Conservation (phyloP, 2,329 filamentous ascomycete genomes). For the Monilinia aucupariae region DNA sequence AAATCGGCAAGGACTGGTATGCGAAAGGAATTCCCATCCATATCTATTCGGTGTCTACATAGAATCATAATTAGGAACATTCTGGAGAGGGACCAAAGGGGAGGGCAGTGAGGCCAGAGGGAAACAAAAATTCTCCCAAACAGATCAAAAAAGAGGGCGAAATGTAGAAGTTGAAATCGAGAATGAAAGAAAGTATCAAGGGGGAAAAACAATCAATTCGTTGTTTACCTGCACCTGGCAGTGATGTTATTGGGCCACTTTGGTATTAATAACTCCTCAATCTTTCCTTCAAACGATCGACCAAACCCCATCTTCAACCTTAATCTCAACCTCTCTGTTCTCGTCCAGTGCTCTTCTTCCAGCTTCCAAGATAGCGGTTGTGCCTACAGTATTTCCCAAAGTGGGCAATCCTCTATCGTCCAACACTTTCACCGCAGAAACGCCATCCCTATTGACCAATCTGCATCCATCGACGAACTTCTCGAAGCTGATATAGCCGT, state of each 20-base stretch:
- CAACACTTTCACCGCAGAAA: constrained; percentile 65
- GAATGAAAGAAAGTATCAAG: not conserved
- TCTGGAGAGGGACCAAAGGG: not conserved
- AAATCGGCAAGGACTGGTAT: too few relatives aligned
- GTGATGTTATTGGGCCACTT: not conserved
- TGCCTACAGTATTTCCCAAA: constrained; percentile 81
- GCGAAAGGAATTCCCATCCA: not conserved
- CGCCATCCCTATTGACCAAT: constrained; percentile 69
- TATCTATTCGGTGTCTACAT: not conserved
- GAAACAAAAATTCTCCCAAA: not conserved
- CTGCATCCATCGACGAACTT: constrained; percentile 90
- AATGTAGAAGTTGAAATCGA: not conserved
- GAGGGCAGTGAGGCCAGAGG: not conserved
- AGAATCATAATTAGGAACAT: not conserved
- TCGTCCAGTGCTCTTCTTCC: constrained; percentile 82
- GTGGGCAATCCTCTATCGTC: constrained; percentile 80
- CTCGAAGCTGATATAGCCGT: constrained; percentile 91
- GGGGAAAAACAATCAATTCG: not conserved
- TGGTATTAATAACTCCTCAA: not conserved
- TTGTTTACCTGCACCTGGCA: not conserved
- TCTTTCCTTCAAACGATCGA: constrained; percentile 43
- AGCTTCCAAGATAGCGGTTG: constrained; percentile 85
- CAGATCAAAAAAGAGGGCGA: not conserved
- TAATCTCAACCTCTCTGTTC: constrained; percentile 69
- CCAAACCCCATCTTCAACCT: constrained; percentile 61